These are phyloP conservation scores for Cryptosporidium bovis DNA, from an alignment of 169 alveolate genomes.

Conservation along the genomic window DNA sequence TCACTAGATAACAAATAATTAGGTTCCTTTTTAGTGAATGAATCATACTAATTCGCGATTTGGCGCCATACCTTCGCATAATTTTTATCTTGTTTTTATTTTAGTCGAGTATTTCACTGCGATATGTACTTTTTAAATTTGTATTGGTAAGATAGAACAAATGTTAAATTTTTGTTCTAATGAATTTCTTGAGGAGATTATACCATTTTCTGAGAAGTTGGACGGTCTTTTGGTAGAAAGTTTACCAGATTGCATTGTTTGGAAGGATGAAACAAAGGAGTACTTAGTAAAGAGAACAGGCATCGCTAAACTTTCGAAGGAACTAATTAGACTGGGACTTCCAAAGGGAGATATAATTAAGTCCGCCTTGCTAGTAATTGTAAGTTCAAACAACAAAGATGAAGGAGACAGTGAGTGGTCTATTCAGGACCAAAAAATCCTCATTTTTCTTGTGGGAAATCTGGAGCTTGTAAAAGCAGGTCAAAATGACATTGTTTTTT, in stretches of 20 bases:
- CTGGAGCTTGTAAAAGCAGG: slow-evolving; percentile 40
- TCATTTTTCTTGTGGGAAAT: slow-evolving; percentile 11
- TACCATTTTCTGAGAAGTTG: slow-evolving; percentile 35
- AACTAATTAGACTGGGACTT: not conserved
- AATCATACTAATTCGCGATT: no score
- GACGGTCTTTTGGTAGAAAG: not conserved
- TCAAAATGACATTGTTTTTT: slow-evolving; percentile 33
- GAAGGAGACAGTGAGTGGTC: not conserved
- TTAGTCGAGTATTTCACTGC: not conserved
- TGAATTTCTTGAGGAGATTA: slow-evolving; percentile 11
- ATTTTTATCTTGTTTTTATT: not conserved
- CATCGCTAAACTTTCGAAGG: slow-evolving; percentile 25
- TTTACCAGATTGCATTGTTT: slow-evolving; percentile 4
- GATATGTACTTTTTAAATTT: not conserved
- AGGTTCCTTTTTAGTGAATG: no score
- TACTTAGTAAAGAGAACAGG: slow-evolving; percentile 3
- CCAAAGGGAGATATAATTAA: slow-evolving; percentile 23
- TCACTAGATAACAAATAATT: no score
- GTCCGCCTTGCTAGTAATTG: not conserved
- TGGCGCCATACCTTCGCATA: not conserved
- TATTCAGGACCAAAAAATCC: slow-evolving; percentile 11
- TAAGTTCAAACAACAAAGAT: not conserved
- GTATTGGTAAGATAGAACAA: not conserved
- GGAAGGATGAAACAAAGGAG: slow-evolving; percentile 5
- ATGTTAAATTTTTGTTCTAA: slow-evolving; percentile 29